These are phyloP conservation scores for Picochlorum sp. DNA, from an alignment of 139 green algal species.

Conservation along the genomic window DNA sequence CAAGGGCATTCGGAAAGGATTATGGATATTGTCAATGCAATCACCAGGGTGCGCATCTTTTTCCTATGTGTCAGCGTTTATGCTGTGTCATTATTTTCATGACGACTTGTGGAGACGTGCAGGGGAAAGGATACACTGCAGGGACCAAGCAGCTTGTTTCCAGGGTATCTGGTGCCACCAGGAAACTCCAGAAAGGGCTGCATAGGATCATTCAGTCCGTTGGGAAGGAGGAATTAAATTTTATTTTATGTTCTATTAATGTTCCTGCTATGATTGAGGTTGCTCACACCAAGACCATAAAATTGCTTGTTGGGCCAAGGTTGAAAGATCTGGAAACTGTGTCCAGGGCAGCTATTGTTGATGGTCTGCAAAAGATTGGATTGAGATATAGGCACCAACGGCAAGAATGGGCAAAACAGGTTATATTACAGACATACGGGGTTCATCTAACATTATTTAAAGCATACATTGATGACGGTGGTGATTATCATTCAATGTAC, in stretches of 20 bases:
- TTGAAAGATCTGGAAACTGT: conserved; percentile 29
- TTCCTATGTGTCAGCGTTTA: background rate
- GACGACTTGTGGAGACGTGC: background rate
- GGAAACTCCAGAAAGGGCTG: conserved; percentile 17
- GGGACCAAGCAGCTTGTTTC: conserved; percentile 30
- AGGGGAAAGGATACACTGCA: conserved; percentile 33
- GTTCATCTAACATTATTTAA: conserved; percentile 50
- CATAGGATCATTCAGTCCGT: conserved; percentile 18
- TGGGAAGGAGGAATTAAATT: conserved; percentile 37
- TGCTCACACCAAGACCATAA: conserved; percentile 17
- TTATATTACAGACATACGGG: conserved; percentile 37
- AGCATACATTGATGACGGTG: conserved; percentile 39
- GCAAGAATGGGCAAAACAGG: conserved; percentile 27
- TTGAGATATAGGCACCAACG: conserved; percentile 35
- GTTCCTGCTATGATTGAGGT: conserved; percentile 36
- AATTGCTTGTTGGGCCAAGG: conserved; percentile 22
- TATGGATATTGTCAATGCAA: conserved; percentile 31
- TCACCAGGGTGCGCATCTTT: conserved; percentile 14
- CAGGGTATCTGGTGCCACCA: conserved; percentile 18
- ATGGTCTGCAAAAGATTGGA: conserved; percentile 50
- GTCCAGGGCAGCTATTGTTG: conserved; percentile 37
- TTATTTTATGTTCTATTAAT: conserved; percentile 40
- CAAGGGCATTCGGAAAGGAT: conserved; percentile 38
- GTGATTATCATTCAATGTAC: conserved; percentile 51
- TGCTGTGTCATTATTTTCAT: background rate